A percentile compares a stretch with the other conserved stretches of the same genome.
Evolutionary conservation across 2,329 filamentous ascomycete species (phyloP).

Genomic region (Leptodontidium sp.): DNA sequence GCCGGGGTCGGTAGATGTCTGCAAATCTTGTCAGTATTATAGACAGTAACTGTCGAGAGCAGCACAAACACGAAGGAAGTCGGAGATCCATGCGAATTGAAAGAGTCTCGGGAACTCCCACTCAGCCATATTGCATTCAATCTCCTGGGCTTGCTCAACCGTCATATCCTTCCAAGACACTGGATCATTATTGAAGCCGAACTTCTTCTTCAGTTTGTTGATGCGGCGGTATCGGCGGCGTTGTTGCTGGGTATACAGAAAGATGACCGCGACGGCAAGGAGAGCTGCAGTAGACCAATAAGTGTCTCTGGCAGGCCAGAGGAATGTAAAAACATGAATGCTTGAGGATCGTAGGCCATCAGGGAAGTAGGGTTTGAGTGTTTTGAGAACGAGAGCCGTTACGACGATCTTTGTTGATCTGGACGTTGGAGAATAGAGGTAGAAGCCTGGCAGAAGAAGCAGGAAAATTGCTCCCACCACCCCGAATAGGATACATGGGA

Average conservation of each 20-base stretch:
- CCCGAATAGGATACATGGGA: neutral
- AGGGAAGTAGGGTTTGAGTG: neutral
- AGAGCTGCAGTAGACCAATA: neutral
- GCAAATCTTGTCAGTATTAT: neutral
- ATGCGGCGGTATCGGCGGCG: slow-evolving; percentile 24
- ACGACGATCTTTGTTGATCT: slow-evolving; percentile 14
- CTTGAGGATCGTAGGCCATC: neutral
- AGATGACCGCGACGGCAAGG: neutral
- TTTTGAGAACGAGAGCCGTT: neutral
- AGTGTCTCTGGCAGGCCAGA: neutral
- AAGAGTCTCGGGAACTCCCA: slow-evolving; percentile 32
- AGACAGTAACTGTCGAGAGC: neutral
- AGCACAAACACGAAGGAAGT: slow-evolving; percentile 29
- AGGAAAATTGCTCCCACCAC: neutral
- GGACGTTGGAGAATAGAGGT: slow-evolving; percentile 24
- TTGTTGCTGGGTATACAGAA: slow-evolving; percentile 3
- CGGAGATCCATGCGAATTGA: slow-evolving; percentile 32
- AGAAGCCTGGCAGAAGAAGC: slow-evolving; percentile 23
- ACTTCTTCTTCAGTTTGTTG: slow-evolving; percentile 24
- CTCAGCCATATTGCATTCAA: slow-evolving; percentile 31
- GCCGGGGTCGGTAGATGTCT: slow-evolving; percentile 31
- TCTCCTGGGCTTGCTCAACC: slow-evolving; percentile 29
- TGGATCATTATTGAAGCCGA: slow-evolving; percentile 23
- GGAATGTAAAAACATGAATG: neutral
- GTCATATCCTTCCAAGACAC: slow-evolving; percentile 26